These are phyloP conservation scores for Colletotrichum sp. DNA, from an alignment of 2,329 filamentous ascomycete genomes.

Conservation along the genomic window DNA sequence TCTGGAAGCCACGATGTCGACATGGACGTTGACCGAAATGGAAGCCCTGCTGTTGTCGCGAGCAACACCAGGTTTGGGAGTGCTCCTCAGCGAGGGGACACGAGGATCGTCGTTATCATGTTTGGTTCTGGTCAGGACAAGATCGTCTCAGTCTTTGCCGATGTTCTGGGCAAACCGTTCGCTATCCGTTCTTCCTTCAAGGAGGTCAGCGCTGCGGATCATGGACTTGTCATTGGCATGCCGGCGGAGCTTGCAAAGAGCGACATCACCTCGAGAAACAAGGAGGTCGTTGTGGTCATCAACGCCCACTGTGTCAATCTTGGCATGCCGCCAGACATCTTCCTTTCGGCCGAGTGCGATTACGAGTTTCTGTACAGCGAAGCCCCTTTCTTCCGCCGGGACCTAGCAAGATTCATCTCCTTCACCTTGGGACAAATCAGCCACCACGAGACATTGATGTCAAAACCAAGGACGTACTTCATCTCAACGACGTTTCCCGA, in stretches of 20 bases:
- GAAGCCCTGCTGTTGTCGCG: conserved; percentile 35
- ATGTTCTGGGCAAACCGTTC: conserved; percentile 78
- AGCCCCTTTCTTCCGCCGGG: conserved; percentile 73
- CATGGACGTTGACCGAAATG: conserved; percentile 40
- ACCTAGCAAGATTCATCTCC: conserved; percentile 79
- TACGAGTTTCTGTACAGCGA: conserved; percentile 88
- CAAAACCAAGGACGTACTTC: conserved; percentile 80
- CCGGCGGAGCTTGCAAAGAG: conserved; percentile 59
- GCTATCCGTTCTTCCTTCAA: conserved; percentile 62
- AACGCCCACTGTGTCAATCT: conserved; percentile 79
- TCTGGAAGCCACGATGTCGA: conserved; percentile 26
- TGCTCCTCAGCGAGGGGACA: conserved; percentile 57
- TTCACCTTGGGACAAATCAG: conserved; percentile 81
- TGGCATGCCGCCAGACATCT: conserved; percentile 70
- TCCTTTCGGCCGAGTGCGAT: conserved; percentile 73
- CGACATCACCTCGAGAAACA: conserved; percentile 64
- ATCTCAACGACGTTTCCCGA: conserved; percentile 91
- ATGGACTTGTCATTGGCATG: conserved; percentile 73
- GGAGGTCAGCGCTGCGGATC: conserved; percentile 57
- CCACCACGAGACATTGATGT: conserved; percentile 78
- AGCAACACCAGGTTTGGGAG: conserved; percentile 48
- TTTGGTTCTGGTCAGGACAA: conserved; percentile 75
- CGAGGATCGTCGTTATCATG: conserved; percentile 68
- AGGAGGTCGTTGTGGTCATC: conserved; percentile 68
- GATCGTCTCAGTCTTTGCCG: conserved; percentile 77